Evolutionary conservation across 2,329 filamentous ascomycete species (phyloP), one percentile per base, ranked within the genome.

Genomic region (Nigrospora oryzae): DNA sequence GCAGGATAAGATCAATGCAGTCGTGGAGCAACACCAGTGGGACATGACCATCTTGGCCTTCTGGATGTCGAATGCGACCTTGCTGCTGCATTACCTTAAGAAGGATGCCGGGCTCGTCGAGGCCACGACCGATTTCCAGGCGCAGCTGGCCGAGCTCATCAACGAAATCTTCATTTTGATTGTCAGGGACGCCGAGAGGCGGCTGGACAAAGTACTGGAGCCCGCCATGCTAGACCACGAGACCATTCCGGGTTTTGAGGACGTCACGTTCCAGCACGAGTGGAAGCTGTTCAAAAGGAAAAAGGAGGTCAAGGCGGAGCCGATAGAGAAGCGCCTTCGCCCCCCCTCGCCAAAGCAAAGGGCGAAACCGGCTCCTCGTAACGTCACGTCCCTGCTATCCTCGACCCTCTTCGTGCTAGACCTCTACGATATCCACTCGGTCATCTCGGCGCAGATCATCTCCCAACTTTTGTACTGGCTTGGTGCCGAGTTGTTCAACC

Each of bases 31-130:
- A 49, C 83, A 91, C 59, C 93, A 98, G 61, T 97, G 93, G 93
- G 93, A 98, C 61, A 98, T 98, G 93, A 98, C 93, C 0, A 95
- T 98, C 53, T 72, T 98, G 34, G 93, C 93, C 3, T 98, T 98
- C 61, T 98, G 93, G 93, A 89, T 96, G 58, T 97, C 93, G 2
- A 98, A 98, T 63, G 89, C 89, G 10, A 98, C 93, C 0, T 69
- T 98, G 35, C 70, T 98, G n/a, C 71, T 97, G 43, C 91, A 98
- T 64, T 98, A 98, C 61, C 72, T 98, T 44, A 96, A 95, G 63
- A 98, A 98, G 65, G 93, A 98, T 56, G 69, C 77, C 6, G 90
- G 89, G 0, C 69, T 97, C 15, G 77, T 90, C 7, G 78, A 84
- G 57, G 83, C 86, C 10, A 97, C 91, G 0, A 78, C 83, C 1